Percentiles rank a stretch among this genome's conserved stretches.
Conservation (phyloP, 176 grass and related monocot species). For the Carex cristatella region DNA sequence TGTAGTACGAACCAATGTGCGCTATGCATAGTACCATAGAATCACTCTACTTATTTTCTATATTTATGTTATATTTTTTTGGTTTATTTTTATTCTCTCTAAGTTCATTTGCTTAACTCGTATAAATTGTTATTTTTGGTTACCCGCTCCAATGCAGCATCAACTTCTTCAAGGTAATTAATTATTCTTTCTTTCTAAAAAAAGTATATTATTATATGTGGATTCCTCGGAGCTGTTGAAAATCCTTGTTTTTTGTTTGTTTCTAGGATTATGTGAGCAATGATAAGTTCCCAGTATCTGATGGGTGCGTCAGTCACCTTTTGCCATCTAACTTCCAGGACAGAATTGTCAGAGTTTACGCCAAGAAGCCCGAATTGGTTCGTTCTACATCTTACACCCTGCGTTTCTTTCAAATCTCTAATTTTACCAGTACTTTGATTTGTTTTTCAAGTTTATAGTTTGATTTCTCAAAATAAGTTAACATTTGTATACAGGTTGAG, state of each 20-base stretch:
- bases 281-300: conserved; percentile 73
- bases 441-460: background rate
- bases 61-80: background rate
- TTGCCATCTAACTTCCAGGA: conserved; percentile 61
- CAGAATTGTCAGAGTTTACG: conserved; percentile 79
- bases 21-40: too few relatives aligned
- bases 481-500: conserved; percentile 41
- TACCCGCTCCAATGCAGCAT: conserved; percentile 42
- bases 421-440: background rate
- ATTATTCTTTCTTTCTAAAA: background rate
- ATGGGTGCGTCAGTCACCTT: conserved; percentile 79
- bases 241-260: conserved; percentile 17
- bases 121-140: background rate
- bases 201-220: background rate
- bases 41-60: too few relatives aligned
- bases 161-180: conserved; percentile 90
- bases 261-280: conserved; percentile 54
- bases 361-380: conserved; percentile 78
- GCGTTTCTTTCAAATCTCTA: background rate
- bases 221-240: background rate
- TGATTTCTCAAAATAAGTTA: background rate
- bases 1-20: too few relatives aligned
- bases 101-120: background rate
- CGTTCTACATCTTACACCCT: conserved; percentile 8
- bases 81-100: background rate